Percentiles rank a stretch among this genome's conserved stretches.
phyloP scores from a whole-genome alignment of 2,329 filamentous ascomycete species.

The Botrytis hyacinthi region DNA sequence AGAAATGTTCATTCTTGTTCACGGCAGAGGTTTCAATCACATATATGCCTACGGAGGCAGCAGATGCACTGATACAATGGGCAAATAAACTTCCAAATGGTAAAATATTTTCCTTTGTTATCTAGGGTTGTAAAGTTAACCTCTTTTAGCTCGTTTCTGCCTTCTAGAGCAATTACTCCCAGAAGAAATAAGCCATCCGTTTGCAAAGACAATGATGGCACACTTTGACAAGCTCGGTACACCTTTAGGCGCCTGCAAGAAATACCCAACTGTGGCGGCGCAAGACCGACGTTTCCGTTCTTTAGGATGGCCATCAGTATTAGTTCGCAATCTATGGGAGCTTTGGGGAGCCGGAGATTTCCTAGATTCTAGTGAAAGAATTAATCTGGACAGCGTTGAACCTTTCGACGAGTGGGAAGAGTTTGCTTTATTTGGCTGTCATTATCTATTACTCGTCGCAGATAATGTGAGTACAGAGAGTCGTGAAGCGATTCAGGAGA shows the following conservation, averaged over 20 bases:
- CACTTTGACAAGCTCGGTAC: slow-evolving; percentile 82
- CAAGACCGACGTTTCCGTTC: slow-evolving; percentile 67
- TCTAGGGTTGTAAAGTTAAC: slow-evolving; percentile 18
- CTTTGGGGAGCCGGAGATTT: slow-evolving; percentile 73
- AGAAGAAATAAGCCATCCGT: slow-evolving; percentile 73
- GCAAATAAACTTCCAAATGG: slow-evolving; percentile 67
- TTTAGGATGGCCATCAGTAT: slow-evolving; percentile 65
- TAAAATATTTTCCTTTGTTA: slow-evolving; percentile 40
- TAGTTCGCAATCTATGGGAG: slow-evolving; percentile 73
- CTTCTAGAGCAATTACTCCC: slow-evolving; percentile 85
- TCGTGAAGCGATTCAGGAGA: background rate
- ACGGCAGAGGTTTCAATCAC: slow-evolving; percentile 88
- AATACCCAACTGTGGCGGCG: slow-evolving; percentile 63
- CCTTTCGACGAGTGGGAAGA: slow-evolving; percentile 97
- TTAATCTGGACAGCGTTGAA: slow-evolving; percentile 66
- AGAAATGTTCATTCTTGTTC: slow-evolving; percentile 67
- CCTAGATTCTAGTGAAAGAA: slow-evolving; percentile 58
- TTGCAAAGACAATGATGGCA: slow-evolving; percentile 79
- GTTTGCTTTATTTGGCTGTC: slow-evolving; percentile 77
- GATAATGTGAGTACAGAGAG: slow-evolving; percentile 18
- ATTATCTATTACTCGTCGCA: slow-evolving; percentile 78
- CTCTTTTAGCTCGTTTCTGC: slow-evolving; percentile 69
- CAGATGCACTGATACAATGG: slow-evolving; percentile 76
- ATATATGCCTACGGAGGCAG: slow-evolving; percentile 75
- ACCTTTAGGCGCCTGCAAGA: slow-evolving; percentile 69